Conservation (phyloP, 2,329 filamentous ascomycete species). For the Fusarium sp. region DNA sequence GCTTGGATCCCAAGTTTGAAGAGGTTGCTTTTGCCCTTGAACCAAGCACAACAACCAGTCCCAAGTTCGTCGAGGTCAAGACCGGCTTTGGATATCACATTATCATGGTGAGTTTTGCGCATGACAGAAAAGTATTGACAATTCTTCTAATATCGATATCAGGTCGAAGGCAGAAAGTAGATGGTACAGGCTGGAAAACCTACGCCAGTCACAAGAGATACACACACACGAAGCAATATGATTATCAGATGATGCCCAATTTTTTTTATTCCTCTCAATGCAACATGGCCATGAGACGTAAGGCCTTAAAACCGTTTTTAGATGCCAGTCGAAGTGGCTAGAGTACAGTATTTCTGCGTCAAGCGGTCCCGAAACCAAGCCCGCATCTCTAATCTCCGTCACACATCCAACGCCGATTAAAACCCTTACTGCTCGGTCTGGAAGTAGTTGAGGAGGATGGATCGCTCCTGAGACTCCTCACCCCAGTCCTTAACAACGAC, state of each 20-base stretch:
- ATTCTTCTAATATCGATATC: constrained; percentile 7
- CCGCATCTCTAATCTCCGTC: constrained; percentile 56
- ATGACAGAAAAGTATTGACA: neutral
- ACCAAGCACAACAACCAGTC: constrained; percentile 70
- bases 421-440: constrained; percentile 79
- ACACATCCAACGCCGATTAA: constrained; percentile 50
- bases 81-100: constrained; percentile 83
- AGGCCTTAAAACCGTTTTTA: constrained; percentile 53
- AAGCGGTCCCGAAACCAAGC: constrained; percentile 49
- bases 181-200: neutral
- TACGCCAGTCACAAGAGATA: neutral
- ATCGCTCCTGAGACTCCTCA: constrained; percentile 99
- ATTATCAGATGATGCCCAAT: constrained; percentile 48
- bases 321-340: constrained; percentile 61
- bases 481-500: constrained; percentile 99
- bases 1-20: constrained; percentile 75
- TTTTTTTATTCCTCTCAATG: constrained; percentile 57
- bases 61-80: constrained; percentile 77
- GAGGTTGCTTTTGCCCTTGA: constrained; percentile 77
- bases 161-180: constrained; percentile 58
- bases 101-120: constrained; percentile 71
- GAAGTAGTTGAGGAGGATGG: constrained; percentile 99
- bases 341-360: constrained; percentile 57
- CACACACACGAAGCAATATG: constrained; percentile 2
- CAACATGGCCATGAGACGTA: constrained; percentile 50